phyloP scores from a whole-genome alignment of 2,329 filamentous ascomycete genomes.

The Verticillium longisporum region DNA sequence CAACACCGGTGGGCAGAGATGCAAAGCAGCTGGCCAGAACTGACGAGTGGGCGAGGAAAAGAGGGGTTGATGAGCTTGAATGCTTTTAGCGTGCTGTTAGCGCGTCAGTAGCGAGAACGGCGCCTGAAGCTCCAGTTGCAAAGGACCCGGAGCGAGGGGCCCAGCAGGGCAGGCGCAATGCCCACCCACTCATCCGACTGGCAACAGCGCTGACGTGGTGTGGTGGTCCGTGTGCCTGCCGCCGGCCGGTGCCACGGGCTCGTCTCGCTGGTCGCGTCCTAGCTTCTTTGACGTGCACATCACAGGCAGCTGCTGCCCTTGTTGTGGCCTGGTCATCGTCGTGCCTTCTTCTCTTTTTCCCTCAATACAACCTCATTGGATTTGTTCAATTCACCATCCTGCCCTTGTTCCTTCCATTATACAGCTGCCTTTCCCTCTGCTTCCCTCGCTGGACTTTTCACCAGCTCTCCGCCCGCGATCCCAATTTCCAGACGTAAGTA shows the following conservation, averaged over 20 bases:
- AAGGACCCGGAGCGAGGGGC: neutral
- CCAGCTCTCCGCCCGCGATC: neutral
- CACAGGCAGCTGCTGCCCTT: neutral
- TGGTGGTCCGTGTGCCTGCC: neutral
- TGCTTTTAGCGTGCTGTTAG: neutral
- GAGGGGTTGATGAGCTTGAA: neutral
- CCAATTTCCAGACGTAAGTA: neutral
- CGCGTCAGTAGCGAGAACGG: neutral
- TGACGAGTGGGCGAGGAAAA: neutral
- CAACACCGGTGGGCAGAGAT: neutral
- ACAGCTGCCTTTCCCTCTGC: neutral
- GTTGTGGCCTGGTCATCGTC: neutral
- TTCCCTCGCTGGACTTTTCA: neutral
- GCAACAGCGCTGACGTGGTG: neutral
- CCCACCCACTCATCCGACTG: neutral
- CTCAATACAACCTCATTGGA: neutral
- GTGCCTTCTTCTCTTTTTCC: neutral
- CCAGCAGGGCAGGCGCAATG: neutral
- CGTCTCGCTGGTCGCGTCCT: neutral
- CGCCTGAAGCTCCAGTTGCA: neutral
- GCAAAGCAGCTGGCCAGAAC: neutral
- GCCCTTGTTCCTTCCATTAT: neutral
- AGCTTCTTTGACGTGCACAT: neutral
- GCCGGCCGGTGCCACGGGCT: neutral
- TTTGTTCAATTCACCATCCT: neutral